These are phyloP conservation scores for Lactifluus subvellereus DNA, from an alignment of 768 basidiomycete genomes.

Conservation along the genomic window DNA sequence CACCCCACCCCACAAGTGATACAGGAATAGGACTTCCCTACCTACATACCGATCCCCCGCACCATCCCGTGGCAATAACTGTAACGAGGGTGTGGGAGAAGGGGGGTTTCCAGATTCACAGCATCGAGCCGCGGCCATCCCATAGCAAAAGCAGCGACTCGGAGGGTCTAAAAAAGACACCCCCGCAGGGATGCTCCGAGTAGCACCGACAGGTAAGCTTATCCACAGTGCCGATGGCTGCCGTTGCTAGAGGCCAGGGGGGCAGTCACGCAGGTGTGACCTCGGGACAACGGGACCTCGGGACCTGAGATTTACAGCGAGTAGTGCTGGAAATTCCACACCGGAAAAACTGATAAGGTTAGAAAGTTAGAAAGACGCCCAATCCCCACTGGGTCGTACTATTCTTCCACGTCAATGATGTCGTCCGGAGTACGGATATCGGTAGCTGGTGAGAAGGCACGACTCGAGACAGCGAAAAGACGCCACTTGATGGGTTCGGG, in stretches of 20 bases:
- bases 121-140: background rate
- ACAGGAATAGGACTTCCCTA: background rate
- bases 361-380: background rate
- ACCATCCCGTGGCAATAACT: background rate
- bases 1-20: background rate
- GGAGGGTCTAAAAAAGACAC: background rate
- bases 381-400: background rate
- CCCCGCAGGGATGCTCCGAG: background rate
- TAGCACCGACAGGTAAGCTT: background rate
- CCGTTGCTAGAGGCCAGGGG: background rate
- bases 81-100: background rate
- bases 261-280: background rate
- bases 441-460: background rate
- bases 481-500: background rate
- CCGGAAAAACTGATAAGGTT: background rate
- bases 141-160: background rate
- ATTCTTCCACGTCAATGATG: background rate
- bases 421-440: background rate
- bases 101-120: background rate
- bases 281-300: background rate
- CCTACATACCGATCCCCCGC: background rate
- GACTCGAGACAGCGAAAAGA: background rate
- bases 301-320: background rate
- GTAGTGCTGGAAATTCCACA: background rate
- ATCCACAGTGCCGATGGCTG: background rate